Base-by-base conservation (phyloP, 1,284 basidiomycete species). In the Anthracocystis walkeri region DNA sequence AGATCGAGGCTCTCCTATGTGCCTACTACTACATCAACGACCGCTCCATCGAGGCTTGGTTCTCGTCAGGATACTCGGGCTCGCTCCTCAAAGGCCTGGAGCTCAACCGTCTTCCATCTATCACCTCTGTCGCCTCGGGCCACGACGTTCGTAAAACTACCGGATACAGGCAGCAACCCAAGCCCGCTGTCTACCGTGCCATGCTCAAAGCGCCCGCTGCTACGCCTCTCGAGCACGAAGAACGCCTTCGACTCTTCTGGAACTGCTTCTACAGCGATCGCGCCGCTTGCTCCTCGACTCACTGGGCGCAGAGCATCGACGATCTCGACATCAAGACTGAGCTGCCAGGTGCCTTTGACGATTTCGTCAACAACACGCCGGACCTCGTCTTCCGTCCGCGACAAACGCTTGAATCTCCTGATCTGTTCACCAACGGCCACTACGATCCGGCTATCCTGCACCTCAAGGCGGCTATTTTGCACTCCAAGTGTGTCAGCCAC, bases 31-130 rank as follows among this genome's bases (percentile, higher is more conserved):
- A 79, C 60, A 59, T 71, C 60, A 60, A 65, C 56, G 77, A 77
- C 40, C 65, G 64, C 21, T 67, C 77, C 44, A 66, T 81, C 49
- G 79, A 81, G 35, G 77, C 75, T 46, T 81, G 79, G 79, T 75
- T 76, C 61, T 42, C 62, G 14, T 62, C 76, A 1, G 75, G 75
- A 41, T 29, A 44, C 41, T 29, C 57, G 5, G 27, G 56, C 35
- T 69, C 65, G 40, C 57, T 73, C 5, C 60, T 66, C 62, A 77
- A 77, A 49, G 75, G 65, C 41, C 66, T 77, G 70, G 70, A 73
- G 63, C 65, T 77, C 52, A 73, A 77, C 57, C 75, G 75, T 4
- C 23, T 77, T 44, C 66, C 75, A 8, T 59, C 69, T 16, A 69
- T 73, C 29, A 29, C 50, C 2, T 60, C 57, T 23, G 63, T 51